Percentiles rank a stretch among this genome's conserved stretches.
These are phyloP conservation scores for Leersia perrieri DNA, from an alignment of 176 grass and related monocot genomes.

Conservation along the genomic window DNA sequence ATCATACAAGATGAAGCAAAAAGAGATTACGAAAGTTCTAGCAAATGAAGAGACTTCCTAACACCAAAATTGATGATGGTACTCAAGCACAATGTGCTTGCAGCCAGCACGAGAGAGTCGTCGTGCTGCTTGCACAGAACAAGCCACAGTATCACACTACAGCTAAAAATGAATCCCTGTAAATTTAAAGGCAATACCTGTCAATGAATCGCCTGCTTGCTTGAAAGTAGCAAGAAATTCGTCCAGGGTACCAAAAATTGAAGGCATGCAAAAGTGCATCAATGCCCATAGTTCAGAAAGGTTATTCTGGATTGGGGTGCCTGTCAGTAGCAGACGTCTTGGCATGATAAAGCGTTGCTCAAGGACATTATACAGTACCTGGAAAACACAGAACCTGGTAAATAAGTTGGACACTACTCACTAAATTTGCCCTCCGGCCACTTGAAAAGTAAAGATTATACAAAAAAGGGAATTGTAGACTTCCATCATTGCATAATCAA, in stretches of 20 bases:
- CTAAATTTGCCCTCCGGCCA: background rate
- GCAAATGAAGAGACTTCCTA: background rate
- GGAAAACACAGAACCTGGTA: constrained; percentile 21
- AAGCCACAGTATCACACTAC: background rate
- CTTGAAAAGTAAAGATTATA: background rate
- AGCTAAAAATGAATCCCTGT: background rate
- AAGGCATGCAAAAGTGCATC: constrained; percentile 96
- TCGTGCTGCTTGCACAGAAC: background rate
- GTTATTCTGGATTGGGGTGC: constrained; percentile 94
- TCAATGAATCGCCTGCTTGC: constrained; percentile 50
- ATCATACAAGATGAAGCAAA: constrained; percentile 5
- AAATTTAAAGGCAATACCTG: constrained; percentile 51
- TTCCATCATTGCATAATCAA: constrained; percentile 1
- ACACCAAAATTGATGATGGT: background rate
- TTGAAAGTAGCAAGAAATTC: constrained; percentile 77
- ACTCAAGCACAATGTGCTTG: background rate
- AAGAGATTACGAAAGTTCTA: background rate
- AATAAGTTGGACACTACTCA: constrained; percentile 4
- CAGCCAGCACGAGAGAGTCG: background rate
- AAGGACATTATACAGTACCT: constrained; percentile 94
- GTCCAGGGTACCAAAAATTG: constrained; percentile 67
- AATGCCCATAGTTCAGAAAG: constrained; percentile 91
- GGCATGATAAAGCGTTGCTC: constrained; percentile 79
- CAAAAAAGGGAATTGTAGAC: background rate
- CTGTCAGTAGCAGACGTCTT: constrained; percentile 79